Conservation (phyloP, 768 basidiomycete species). For the Daedaleopsis sinensis region DNA sequence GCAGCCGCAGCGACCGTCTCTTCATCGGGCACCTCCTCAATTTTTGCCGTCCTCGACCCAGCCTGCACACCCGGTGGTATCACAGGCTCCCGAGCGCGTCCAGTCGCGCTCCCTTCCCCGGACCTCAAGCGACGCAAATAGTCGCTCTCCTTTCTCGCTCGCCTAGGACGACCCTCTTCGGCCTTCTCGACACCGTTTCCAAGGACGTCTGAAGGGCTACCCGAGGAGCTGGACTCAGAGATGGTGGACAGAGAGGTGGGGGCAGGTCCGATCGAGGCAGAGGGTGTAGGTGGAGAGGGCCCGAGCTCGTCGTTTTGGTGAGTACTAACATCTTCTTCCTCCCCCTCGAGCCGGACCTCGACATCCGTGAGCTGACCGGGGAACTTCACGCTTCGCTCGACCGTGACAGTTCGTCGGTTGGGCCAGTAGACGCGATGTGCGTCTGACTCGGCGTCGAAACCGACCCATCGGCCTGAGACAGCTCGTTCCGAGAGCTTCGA, state of each 20-base stretch:
- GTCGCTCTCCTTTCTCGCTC: slow-evolving; percentile 1
- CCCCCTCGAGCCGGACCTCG: slow-evolving; percentile 19
- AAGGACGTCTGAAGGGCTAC: too few species aligned
- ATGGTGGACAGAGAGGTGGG: too few species aligned
- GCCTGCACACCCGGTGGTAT: slow-evolving; percentile 8
- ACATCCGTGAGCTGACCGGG: slow-evolving; percentile 2
- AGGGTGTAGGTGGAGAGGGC: too few species aligned
- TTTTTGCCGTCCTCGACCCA: not conserved
- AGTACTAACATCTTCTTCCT: not conserved
- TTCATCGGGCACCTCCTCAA: slow-evolving; percentile 3
- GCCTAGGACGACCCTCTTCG: too few species aligned
- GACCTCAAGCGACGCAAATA: slow-evolving; percentile 4
- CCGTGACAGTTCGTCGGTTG: slow-evolving; percentile 24
- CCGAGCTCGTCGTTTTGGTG: too few species aligned
- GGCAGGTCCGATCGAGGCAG: too few species aligned
- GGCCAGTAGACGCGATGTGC: slow-evolving; percentile 41
- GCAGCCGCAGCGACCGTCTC: not conserved
- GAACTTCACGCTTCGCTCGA: slow-evolving; percentile 31
- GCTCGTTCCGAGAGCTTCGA: slow-evolving; percentile 13
- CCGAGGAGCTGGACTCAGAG: too few species aligned
- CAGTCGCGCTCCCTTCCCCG: slow-evolving; percentile 1
- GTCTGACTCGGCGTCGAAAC: slow-evolving; percentile 24
- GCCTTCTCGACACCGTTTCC: too few species aligned
- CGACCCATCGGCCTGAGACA: slow-evolving; percentile 14
- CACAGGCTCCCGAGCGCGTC: not conserved